Evolutionary conservation across 1,284 basidiomycete genomes (phyloP), one percentile per base, ranked within the genome.

Genomic region (Puccinia brachypodii): DNA sequence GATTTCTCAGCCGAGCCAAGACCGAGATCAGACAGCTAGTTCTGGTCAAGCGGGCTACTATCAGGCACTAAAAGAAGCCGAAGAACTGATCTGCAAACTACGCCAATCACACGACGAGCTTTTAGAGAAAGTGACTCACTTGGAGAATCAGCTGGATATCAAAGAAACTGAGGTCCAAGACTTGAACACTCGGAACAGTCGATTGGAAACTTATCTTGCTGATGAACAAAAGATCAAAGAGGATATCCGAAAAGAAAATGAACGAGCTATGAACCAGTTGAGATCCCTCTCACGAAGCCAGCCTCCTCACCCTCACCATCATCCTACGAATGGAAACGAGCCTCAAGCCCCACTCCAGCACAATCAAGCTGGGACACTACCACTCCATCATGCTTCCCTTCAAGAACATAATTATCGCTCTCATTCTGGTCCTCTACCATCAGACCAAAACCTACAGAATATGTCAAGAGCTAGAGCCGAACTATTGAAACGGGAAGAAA

Each of bases 1-100:
- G 16, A 19, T 22, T 33, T n/a, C 60, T 36, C 47, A 56, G 14
- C 36, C 58, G 31, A 31, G n/a, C 38, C 56, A 71, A 31, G 28
- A 33, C 28, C 68, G 40, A 47, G 44, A 71, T 8, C 38, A 42
- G 44, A 11, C 25, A 11, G 28, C 42, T 22, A 53, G 31, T 2
- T 19, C 19, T 11, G 38, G 64, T 33, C 68, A 79, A 56, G 33
- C 68, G 11, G 42, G 42, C 25, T 58, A 79, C 42, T 79, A 69
- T 50, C 53, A 72, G 56, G 77, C 77, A 9, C 68, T 79, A 22
- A 79, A 79, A 60, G 77, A 79, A 60, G 77, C 77, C 31, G 68
- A 79, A 60, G 66, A 53, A 13, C 16, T 79, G 36, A 79, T 79
- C 28, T 53, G 47, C 25, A 66, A 62, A 42, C 56, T 79, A 22